Conservation (phyloP, 2,329 filamentous ascomycete genomes). For the Coniella vitis region DNA sequence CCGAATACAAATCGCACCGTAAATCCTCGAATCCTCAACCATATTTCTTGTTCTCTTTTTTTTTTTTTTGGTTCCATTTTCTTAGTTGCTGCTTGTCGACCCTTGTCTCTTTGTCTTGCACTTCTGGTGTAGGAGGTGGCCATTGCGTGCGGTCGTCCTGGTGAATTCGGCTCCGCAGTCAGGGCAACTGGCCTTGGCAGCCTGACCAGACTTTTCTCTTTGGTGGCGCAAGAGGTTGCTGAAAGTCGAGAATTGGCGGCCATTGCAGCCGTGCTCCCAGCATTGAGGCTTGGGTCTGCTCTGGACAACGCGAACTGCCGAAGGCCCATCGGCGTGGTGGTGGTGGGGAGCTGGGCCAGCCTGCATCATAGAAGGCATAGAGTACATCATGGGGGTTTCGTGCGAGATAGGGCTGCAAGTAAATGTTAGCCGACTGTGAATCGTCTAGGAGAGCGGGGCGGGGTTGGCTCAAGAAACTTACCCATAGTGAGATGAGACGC, state of each 20-base stretch:
- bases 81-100: conserved; percentile 32
- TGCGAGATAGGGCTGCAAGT: conserved; percentile 18
- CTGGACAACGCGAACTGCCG: conserved; percentile 62
- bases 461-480: conserved; percentile 21
- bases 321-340: conserved; percentile 28
- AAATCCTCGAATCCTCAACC: background rate
- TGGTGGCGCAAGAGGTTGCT: conserved; percentile 91
- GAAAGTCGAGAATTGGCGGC: conserved; percentile 90
- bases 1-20: conserved; percentile 8
- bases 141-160: conserved; percentile 79
- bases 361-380: conserved; percentile 22
- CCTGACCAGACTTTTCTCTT: conserved; percentile 87
- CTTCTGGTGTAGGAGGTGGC: conserved; percentile 80
- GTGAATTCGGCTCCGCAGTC: conserved; percentile 93
- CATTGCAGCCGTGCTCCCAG: conserved; percentile 96
- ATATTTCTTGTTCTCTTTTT: background rate
- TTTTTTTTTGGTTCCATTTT: background rate
- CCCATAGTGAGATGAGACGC: conserved; percentile 26
- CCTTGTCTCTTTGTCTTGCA: conserved; percentile 61
- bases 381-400: conserved; percentile 24
- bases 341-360: conserved; percentile 18
- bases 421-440: conserved; percentile 10
- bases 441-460: conserved; percentile 15
- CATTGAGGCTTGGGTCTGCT: conserved; percentile 88
- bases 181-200: conserved; percentile 80